Evolutionary conservation across 1,284 basidiomycete species (phyloP).

Genomic region (Trametes pubescens): DNA sequence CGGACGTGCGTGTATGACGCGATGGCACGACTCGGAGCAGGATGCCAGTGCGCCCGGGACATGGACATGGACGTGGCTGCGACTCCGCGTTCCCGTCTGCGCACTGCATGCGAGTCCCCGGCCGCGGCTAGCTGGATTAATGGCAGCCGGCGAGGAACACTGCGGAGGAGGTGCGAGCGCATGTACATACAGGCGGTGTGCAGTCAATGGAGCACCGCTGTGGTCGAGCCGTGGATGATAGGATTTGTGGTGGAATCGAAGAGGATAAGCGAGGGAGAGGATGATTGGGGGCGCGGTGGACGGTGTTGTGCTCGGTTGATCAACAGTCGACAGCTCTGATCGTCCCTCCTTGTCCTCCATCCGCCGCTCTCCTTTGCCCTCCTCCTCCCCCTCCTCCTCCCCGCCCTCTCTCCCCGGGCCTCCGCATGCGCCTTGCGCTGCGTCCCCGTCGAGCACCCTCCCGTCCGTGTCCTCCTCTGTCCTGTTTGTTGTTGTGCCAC

Average conservation of each 20-base stretch:
- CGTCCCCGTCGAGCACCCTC: slow-evolving; percentile 12
- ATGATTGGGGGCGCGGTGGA: neutral
- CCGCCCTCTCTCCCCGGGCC: slow-evolving; percentile 5
- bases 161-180: slow-evolving; percentile 3
- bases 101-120: neutral
- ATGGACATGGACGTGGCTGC: neutral
- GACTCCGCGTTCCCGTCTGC: neutral
- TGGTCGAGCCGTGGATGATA: neutral
- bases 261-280: neutral
- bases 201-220: neutral
- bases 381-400: slow-evolving; percentile 23
- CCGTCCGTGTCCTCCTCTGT: slow-evolving; percentile 2
- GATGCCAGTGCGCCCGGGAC: too few relatives aligned
- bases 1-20: slow-evolving; percentile 2
- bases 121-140: neutral
- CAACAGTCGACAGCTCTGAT: slow-evolving; percentile 26
- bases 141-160: neutral
- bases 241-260: neutral
- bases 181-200: too few relatives aligned
- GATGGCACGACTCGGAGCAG: slow-evolving; percentile 8
- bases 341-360: slow-evolving; percentile 29
- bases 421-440: slow-evolving; percentile 24
- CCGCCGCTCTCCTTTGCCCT: slow-evolving; percentile 25
- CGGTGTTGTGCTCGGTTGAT: slow-evolving; percentile 19
- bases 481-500: slow-evolving; percentile 6